Conservation (phyloP, 176 grass and related monocot species). For the Hyparrhenia diplandra region DNA sequence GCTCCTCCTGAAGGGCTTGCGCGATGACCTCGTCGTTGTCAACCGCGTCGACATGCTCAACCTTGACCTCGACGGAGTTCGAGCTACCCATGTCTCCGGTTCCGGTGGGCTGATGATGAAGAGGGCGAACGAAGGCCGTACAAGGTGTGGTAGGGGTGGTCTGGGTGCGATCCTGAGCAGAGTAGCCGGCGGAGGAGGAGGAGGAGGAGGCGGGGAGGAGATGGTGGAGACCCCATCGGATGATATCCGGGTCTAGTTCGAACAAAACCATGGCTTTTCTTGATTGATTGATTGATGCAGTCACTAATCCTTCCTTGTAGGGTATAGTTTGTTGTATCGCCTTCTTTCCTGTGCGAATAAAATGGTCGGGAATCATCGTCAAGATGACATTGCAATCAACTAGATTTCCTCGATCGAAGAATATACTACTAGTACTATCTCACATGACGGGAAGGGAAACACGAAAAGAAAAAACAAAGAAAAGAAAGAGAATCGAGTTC, state of each 20-base stretch:
- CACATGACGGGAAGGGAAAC: neutral
- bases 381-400: neutral
- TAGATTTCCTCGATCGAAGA: neutral
- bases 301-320: neutral
- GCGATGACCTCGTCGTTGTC: slow-evolving; percentile 77
- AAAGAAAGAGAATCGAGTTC: neutral
- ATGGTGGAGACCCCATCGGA: slow-evolving; percentile 76
- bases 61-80: neutral
- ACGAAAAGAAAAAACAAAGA: neutral
- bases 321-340: neutral
- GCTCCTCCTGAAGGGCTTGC: slow-evolving; percentile 62
- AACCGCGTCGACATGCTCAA: slow-evolving; percentile 17
- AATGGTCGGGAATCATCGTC: neutral
- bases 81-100: neutral
- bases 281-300: neutral
- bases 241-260: slow-evolving; percentile 51
- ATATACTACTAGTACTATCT: neutral
- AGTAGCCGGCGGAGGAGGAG: neutral
- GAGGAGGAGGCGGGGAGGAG: slow-evolving; percentile 30
- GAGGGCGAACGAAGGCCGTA: neutral
- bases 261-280: slow-evolving; percentile 32
- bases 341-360: neutral
- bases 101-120: slow-evolving; percentile 16
- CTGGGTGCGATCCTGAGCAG: neutral
- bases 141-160: neutral